Evolutionary conservation across 257 asterid species (phyloP).

Genomic region (Oldenlandia corymbosa): DNA sequence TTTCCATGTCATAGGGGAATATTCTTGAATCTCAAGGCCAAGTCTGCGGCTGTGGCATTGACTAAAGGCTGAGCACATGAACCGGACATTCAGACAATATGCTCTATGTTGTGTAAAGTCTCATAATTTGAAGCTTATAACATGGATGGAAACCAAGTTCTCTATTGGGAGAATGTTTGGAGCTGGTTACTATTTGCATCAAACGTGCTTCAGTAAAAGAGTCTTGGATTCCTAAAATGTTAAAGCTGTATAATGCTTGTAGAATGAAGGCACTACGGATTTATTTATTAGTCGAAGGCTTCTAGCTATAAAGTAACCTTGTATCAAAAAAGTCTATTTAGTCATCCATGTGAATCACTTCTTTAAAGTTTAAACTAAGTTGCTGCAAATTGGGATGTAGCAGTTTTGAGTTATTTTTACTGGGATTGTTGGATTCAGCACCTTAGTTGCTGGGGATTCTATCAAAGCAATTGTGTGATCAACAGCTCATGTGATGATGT

Average conservation of each 20-base stretch:
- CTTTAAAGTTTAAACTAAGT: no score
- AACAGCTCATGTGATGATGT: no score
- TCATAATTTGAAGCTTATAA: neutral
- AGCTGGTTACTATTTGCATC: neutral
- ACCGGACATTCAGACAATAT: neutral
- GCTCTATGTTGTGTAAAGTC: neutral
- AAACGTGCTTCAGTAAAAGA: neutral
- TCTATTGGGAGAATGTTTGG: neutral
- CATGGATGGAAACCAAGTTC: no score
- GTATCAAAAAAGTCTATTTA: neutral
- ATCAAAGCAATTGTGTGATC: no score
- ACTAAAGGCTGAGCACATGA: constrained; percentile 34
- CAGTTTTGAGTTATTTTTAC: no score
- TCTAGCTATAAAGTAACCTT: no score
- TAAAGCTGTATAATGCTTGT: neutral
- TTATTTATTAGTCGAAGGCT: neutral
- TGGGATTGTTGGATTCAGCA: no score
- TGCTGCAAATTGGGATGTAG: no score
- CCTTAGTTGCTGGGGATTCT: no score
- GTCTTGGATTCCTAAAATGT: neutral
- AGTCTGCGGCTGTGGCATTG: constrained; percentile 46
- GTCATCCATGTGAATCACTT: neutral
- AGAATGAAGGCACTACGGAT: neutral
- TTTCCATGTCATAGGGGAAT: constrained; percentile 50
- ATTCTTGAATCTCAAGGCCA: constrained; percentile 74